Evolutionary conservation across 129 eudicot genomes (phyloP).

Genomic region (Escallonia herrerae): DNA sequence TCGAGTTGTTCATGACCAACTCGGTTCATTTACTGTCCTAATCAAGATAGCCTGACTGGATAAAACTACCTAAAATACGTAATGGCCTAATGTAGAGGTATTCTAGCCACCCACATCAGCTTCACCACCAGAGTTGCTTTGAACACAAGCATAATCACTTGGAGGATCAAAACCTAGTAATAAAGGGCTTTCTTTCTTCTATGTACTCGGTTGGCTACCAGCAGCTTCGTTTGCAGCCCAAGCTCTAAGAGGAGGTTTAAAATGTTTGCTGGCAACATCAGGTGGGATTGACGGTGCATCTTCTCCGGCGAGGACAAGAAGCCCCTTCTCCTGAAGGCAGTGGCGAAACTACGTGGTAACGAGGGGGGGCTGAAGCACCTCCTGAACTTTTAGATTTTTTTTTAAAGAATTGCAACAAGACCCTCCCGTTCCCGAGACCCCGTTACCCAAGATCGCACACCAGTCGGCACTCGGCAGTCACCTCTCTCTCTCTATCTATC

Average conservation of each 20-base stretch:
- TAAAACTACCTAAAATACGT: neutral
- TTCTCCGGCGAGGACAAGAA: slow-evolving; percentile 75
- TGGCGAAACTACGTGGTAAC: too few species aligned
- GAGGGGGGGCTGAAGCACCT: too few species aligned
- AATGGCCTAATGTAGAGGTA: neutral
- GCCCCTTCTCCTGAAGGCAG: slow-evolving; percentile 74
- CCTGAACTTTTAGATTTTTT: too few species aligned
- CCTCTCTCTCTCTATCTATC: too few species aligned
- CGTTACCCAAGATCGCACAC: too few species aligned
- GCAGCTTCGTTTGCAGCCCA: slow-evolving; percentile 44
- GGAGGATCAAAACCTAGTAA: slow-evolving; percentile 57
- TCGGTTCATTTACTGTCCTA: too few species aligned
- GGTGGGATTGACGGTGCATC: slow-evolving; percentile 41
- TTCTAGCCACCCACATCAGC: neutral
- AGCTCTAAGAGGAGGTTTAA: slow-evolving; percentile 76
- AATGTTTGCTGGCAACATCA: slow-evolving; percentile 76
- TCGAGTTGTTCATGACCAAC: too few species aligned
- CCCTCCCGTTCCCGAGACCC: too few species aligned
- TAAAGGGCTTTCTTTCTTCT: slow-evolving; percentile 62
- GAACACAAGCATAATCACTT: neutral
- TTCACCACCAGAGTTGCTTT: too few species aligned
- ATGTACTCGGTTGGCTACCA: slow-evolving; percentile 17
- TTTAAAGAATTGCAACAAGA: too few species aligned
- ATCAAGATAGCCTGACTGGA: neutral
- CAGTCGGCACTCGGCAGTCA: too few species aligned